phyloP scores from a whole-genome alignment of 2,329 filamentous ascomycete species.

The Sarocladium kiliense region DNA sequence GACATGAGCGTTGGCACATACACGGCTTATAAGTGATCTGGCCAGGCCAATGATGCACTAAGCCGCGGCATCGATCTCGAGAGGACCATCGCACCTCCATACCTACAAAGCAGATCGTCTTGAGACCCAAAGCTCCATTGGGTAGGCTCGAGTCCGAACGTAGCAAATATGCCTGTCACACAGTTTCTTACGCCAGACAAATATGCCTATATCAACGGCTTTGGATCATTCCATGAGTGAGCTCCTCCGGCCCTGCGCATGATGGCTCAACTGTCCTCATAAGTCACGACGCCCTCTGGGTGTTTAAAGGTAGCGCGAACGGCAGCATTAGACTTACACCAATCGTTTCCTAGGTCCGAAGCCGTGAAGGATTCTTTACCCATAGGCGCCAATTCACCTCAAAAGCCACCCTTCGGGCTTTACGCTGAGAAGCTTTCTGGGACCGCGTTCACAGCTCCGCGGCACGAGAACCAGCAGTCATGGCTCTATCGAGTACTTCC shows the following conservation, averaged over 20 bases:
- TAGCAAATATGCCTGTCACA: slow-evolving; percentile 49
- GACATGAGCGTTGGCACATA: no score
- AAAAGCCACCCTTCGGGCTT: slow-evolving; percentile 70
- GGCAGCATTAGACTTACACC: no score
- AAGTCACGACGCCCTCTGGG: no score
- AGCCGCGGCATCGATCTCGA: neutral
- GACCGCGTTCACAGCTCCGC: slow-evolving; percentile 64
- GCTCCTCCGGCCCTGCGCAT: no score
- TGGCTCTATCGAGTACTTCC: slow-evolving; percentile 69
- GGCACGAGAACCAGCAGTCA: slow-evolving; percentile 62
- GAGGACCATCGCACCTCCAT: neutral
- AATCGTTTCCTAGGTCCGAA: slow-evolving; percentile 56
- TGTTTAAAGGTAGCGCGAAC: no score
- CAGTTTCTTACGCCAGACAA: slow-evolving; percentile 43
- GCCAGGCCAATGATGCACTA: neutral
- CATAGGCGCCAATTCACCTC: slow-evolving; percentile 72
- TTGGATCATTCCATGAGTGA: slow-evolving; percentile 71
- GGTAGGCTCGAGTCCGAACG: no score
- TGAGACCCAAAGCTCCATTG: no score
- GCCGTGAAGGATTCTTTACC: slow-evolving; percentile 72
- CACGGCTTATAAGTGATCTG: neutral
- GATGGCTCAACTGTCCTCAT: no score
- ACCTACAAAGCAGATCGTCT: no score
- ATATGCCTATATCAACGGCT: slow-evolving; percentile 75
- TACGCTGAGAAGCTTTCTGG: slow-evolving; percentile 77